phyloP scores from a whole-genome alignment of 2,329 filamentous ascomycete species.

The Paecilomyces sp. region DNA sequence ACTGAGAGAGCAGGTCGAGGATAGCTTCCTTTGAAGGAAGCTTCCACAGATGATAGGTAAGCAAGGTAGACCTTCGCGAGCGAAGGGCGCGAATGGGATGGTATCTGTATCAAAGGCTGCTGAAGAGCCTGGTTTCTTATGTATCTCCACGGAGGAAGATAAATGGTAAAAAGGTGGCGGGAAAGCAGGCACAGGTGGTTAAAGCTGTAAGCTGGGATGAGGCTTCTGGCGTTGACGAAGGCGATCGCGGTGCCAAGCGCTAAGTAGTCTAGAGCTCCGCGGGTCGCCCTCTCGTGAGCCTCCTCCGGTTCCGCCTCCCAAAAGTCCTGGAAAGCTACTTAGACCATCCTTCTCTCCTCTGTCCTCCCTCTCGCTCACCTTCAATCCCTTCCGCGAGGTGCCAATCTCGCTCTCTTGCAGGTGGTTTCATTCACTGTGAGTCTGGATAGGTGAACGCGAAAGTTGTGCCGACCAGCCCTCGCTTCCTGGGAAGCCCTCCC shows the following conservation, averaged over 20 bases:
- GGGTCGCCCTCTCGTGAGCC: not conserved
- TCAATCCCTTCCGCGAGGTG: not conserved
- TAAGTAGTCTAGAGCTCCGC: not conserved
- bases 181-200: not conserved
- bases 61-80: not conserved
- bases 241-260: not conserved
- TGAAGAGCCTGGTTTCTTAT: not conserved
- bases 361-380: not conserved
- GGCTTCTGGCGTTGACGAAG: not conserved
- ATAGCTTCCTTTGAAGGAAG: constrained; percentile 1
- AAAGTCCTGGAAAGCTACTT: not conserved
- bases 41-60: not conserved
- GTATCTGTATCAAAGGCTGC: not conserved
- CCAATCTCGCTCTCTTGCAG: not conserved
- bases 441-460: not conserved
- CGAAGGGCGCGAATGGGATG: not conserved
- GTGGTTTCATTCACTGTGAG: not conserved
- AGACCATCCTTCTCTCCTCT: not conserved
- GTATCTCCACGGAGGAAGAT: not conserved
- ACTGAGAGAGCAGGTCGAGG: constrained; percentile 8
- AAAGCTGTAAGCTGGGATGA: not conserved
- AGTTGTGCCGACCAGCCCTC: not conserved
- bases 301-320: not conserved
- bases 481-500: not conserved
- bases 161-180: not conserved